These are phyloP conservation scores for Zalaria obscura DNA, from an alignment of 2,329 filamentous ascomycete genomes.

Conservation along the genomic window DNA sequence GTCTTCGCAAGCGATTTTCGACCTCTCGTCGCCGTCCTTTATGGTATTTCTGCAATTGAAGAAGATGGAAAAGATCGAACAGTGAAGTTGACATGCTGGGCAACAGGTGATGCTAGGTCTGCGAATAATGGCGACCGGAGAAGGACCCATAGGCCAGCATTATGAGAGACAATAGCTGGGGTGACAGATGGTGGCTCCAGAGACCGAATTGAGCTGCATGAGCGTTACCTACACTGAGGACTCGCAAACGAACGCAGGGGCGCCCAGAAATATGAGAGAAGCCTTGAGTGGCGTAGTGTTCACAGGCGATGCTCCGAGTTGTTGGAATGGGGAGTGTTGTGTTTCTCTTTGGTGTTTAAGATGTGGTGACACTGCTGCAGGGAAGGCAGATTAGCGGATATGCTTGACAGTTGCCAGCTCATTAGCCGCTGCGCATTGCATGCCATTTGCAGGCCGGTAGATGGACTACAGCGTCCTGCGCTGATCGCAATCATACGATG, in stretches of 20 bases:
- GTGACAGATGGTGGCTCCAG: too few relatives aligned
- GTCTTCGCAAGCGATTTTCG: conserved; percentile 58
- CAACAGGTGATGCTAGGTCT: too few relatives aligned
- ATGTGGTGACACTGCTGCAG: conserved; percentile 17
- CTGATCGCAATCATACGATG: neutral
- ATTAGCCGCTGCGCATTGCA: conserved; percentile 7
- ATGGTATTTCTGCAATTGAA: conserved; percentile 66
- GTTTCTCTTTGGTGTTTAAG: conserved; percentile 11
- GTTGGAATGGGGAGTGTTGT: too few relatives aligned
- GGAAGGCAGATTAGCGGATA: conserved; percentile 15
- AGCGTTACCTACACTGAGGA: conserved; percentile 11
- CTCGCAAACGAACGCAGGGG: conserved; percentile 3
- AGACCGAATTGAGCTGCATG: too few relatives aligned
- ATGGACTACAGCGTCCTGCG: neutral
- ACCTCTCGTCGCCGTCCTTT: conserved; percentile 65
- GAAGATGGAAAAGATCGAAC: conserved; percentile 64
- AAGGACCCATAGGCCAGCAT: too few relatives aligned
- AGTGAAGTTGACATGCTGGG: conserved; percentile 18
- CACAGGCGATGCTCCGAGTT: too few relatives aligned
- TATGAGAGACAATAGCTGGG: too few relatives aligned
- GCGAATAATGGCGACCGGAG: too few relatives aligned
- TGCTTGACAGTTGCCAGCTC: conserved; percentile 20
- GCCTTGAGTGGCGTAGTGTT: too few relatives aligned
- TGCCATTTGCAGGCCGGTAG: conserved; percentile 2
- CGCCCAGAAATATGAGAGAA: too few relatives aligned